These are phyloP conservation scores for Epichloe festucae DNA, from an alignment of 2,329 filamentous ascomycete species.

Conservation along the genomic window DNA sequence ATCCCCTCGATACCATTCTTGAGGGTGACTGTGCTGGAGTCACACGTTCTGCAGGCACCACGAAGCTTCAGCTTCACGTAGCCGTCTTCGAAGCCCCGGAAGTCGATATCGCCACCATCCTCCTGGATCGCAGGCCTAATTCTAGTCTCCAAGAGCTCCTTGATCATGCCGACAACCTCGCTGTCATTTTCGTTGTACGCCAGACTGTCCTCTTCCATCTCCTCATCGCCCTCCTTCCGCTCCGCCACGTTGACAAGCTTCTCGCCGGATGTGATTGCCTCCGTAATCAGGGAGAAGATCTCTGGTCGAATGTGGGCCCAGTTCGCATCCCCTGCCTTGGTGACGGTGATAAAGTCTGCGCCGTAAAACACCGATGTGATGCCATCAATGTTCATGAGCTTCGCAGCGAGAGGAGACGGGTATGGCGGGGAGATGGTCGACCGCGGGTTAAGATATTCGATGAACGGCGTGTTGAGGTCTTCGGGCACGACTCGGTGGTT, in stretches of 20 bases:
- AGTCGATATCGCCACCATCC: slow-evolving; percentile 95
- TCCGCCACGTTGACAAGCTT: slow-evolving; percentile 62
- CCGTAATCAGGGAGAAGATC: slow-evolving; percentile 88
- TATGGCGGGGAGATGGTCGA: slow-evolving; percentile 80
- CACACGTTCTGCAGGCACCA: slow-evolving; percentile 89
- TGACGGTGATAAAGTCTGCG: slow-evolving; percentile 90
- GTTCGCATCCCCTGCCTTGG: slow-evolving; percentile 73
- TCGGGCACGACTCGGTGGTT: slow-evolving; percentile 77
- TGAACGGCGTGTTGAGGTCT: slow-evolving; percentile 57
- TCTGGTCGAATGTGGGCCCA: slow-evolving; percentile 96
- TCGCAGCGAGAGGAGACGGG: slow-evolving; percentile 79
- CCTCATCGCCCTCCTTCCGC: slow-evolving; percentile 38
- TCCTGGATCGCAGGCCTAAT: slow-evolving; percentile 95
- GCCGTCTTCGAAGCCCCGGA: slow-evolving; percentile 72
- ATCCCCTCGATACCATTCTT: slow-evolving; percentile 98
- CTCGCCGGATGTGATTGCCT: slow-evolving; percentile 75
- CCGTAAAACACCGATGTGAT: slow-evolving; percentile 94
- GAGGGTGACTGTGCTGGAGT: slow-evolving; percentile 89
- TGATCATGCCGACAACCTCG: slow-evolving; percentile 96
- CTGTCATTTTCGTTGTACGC: slow-evolving; percentile 81
- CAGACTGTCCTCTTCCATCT: slow-evolving; percentile 50
- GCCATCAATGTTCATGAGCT: slow-evolving; percentile 86
- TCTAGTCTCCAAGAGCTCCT: slow-evolving; percentile 88
- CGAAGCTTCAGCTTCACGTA: slow-evolving; percentile 77
- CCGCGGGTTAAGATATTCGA: slow-evolving; percentile 85